Conservation (phyloP, 2,329 filamentous ascomycete species). For the Colletotrichum somersetense region DNA sequence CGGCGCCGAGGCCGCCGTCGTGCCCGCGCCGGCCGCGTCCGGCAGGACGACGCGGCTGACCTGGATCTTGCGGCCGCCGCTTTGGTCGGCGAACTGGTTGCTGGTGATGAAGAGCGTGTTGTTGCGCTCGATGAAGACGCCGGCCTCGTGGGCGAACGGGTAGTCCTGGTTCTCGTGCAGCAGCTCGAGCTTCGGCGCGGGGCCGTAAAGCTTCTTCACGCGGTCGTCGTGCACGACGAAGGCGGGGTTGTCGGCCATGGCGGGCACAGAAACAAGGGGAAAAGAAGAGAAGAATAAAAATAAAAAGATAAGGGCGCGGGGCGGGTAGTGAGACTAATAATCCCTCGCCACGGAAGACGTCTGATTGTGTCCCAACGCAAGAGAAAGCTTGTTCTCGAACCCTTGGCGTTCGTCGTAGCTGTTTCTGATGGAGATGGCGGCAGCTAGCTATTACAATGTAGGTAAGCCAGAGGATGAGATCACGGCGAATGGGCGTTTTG, state of each 20-base stretch:
- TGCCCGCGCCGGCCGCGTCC: slow-evolving; percentile 3
- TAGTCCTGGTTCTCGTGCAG: slow-evolving; percentile 54
- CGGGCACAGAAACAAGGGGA: background rate
- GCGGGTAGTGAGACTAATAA: background rate
- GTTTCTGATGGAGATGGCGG: background rate
- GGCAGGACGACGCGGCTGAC: slow-evolving; percentile 48
- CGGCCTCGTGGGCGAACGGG: slow-evolving; percentile 64
- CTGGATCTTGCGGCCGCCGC: slow-evolving; percentile 45
- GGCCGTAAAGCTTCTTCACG: slow-evolving; percentile 50
- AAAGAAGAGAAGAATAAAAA: too few relatives aligned
- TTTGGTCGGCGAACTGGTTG: slow-evolving; percentile 47
- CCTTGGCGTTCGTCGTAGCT: background rate
- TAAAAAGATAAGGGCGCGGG: background rate
- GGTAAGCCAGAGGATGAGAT: background rate
- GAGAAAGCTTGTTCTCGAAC: slow-evolving; percentile 10
- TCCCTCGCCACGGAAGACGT: background rate
- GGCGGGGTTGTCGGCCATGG: slow-evolving; percentile 25
- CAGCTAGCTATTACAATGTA: too few relatives aligned
- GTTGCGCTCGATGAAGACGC: slow-evolving; percentile 49
- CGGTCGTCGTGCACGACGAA: slow-evolving; percentile 33
- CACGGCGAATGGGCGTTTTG: slow-evolving; percentile 1
- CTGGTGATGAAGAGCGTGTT: slow-evolving; percentile 52
- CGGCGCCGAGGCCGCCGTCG: background rate
- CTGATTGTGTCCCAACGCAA: background rate
- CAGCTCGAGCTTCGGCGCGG: slow-evolving; percentile 51